Evolutionary conservation across 2,329 filamentous ascomycete species (phyloP).

Genomic region (Ophiostoma quercus): DNA sequence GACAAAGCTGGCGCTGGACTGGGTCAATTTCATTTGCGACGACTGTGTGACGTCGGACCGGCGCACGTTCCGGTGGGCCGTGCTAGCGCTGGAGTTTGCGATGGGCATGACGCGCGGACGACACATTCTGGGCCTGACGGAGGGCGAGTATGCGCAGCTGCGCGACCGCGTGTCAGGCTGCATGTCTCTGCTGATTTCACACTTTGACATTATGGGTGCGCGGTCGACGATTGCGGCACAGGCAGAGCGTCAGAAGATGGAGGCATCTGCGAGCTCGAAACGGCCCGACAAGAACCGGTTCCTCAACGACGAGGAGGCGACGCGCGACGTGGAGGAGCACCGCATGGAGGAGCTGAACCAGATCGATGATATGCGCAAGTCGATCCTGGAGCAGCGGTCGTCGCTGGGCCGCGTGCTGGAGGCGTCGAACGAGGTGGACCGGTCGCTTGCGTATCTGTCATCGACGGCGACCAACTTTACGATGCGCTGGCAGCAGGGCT

Average conservation of each 20-base stretch:
- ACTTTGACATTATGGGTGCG: constrained; percentile 98
- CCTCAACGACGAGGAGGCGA: constrained; percentile 79
- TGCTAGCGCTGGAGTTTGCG: constrained; percentile 88
- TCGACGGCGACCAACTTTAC: constrained; percentile 93
- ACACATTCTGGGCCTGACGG: constrained; percentile 84
- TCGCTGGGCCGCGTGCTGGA: constrained; percentile 86
- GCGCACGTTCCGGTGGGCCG: constrained; percentile 96
- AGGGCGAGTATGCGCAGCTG: constrained; percentile 78
- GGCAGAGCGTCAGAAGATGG: constrained; percentile 82
- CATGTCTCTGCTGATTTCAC: constrained; percentile 94
- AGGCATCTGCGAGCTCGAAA: constrained; percentile 70
- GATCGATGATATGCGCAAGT: constrained; percentile 72
- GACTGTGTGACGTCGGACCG: constrained; percentile 91
- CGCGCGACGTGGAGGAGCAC: constrained; percentile 66
- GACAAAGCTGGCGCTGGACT: constrained; percentile 87
- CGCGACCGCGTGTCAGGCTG: constrained; percentile 89
- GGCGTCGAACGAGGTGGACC: constrained; percentile 90
- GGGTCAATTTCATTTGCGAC: constrained; percentile 97
- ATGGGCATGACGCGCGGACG: constrained; percentile 96
- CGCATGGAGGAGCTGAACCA: constrained; percentile 66
- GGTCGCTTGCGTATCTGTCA: constrained; percentile 87
- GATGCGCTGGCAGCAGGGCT: constrained; percentile 97
- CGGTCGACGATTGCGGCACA: constrained; percentile 89
- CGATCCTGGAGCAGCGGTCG: constrained; percentile 78
- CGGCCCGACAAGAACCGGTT: constrained; percentile 69